phyloP scores from a whole-genome alignment of 371 early-diverging fungal genomes.

The Saksenaea vasiformis region DNA sequence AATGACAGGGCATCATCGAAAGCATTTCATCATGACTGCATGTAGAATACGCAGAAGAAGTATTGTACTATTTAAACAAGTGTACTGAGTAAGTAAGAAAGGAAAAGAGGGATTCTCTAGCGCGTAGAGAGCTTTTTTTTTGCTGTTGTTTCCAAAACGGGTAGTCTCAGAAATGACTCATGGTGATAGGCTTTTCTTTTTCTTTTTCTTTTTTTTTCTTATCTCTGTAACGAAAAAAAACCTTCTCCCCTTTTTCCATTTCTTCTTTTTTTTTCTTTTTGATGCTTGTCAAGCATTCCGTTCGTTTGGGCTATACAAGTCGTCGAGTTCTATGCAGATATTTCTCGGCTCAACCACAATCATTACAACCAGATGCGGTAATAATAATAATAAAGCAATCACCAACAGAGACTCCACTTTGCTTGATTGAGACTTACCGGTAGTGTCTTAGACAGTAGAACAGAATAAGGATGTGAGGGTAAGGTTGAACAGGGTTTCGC shows the following conservation, averaged over 20 bases:
- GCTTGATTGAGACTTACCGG: neutral
- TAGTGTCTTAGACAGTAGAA: neutral
- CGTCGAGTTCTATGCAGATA: neutral
- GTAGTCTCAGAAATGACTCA: neutral
- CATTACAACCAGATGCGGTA: slow-evolving; percentile 1
- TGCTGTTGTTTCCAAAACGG: no score
- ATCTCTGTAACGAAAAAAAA: neutral
- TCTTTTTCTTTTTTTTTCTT: slow-evolving; percentile 6
- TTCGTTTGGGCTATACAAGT: neutral
- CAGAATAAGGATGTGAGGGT: neutral
- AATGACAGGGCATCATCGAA: no score
- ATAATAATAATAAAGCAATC: neutral
- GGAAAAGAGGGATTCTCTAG: no score
- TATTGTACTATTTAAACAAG: no score
- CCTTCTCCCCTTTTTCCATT: neutral
- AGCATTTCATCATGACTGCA: no score
- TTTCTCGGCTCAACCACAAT: neutral
- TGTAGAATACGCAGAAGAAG: no score
- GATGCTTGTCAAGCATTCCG: neutral
- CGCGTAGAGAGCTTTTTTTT: no score
- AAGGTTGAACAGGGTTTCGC: neutral
- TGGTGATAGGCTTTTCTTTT: slow-evolving; percentile 8
- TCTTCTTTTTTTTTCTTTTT: neutral
- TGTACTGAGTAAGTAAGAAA: no score
- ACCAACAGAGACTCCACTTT: no score